phyloP scores from a whole-genome alignment of 2,329 filamentous ascomycete species.

The Colletotrichum somersetense region DNA sequence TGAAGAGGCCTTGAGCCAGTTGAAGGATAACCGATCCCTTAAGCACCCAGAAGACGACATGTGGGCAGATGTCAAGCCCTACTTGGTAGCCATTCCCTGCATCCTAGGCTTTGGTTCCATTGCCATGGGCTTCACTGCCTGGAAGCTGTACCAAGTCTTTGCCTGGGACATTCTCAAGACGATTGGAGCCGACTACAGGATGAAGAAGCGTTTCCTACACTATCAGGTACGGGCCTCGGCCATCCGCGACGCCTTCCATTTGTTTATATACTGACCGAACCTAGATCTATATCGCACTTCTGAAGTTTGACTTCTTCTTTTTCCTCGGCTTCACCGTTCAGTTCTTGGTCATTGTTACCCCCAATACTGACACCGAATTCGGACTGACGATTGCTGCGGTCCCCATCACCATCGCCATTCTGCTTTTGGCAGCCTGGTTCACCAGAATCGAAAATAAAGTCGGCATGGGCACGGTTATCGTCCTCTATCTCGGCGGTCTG shows the following conservation, averaged over 20 bases:
- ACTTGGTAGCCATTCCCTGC: constrained; percentile 86
- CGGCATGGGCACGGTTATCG: constrained; percentile 83
- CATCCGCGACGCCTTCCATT: background rate
- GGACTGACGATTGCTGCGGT: constrained; percentile 90
- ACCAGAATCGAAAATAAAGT: constrained; percentile 84
- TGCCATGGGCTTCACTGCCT: constrained; percentile 81
- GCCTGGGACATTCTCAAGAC: constrained; percentile 99
- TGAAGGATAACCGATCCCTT: constrained; percentile 58
- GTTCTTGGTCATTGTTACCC: constrained; percentile 91
- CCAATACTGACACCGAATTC: constrained; percentile 78
- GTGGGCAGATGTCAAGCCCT: constrained; percentile 79
- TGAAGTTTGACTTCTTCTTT: constrained; percentile 99
- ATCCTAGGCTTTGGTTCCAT: constrained; percentile 84
- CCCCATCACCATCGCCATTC: constrained; percentile 89
- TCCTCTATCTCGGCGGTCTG: constrained; percentile 88
- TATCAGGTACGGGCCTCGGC: constrained; percentile 81
- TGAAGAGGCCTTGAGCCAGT: constrained; percentile 72
- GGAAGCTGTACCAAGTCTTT: constrained; percentile 98
- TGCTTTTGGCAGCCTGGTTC: constrained; percentile 86
- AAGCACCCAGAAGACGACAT: constrained; percentile 58
- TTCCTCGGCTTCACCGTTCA: constrained; percentile 99
- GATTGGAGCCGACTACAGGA: constrained; percentile 94
- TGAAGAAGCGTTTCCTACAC: constrained; percentile 96
- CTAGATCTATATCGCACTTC: constrained; percentile 94
- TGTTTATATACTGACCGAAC: background rate